phyloP scores from a whole-genome alignment of 768 basidiomycete genomes.

The Melanogaster broomeanus region DNA sequence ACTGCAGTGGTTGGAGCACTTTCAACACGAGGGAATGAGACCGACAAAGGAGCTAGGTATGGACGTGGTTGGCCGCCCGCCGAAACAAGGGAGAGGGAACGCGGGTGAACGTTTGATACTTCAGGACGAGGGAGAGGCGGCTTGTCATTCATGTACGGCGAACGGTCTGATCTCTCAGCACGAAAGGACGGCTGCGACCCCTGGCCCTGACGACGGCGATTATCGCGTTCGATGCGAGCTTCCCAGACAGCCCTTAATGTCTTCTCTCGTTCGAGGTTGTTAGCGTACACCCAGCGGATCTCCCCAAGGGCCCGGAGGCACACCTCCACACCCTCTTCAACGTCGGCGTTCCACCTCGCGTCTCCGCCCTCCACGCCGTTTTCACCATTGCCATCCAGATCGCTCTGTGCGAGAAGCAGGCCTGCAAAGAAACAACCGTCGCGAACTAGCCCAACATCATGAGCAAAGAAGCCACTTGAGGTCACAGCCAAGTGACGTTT shows the following conservation, averaged over 20 bases:
- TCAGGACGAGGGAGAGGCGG: conserved; percentile 16
- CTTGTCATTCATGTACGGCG: conserved; percentile 24
- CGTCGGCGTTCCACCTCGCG: conserved; percentile 28
- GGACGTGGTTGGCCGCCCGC: conserved; percentile 45
- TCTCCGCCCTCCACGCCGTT: conserved; percentile 20
- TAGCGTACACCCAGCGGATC: conserved; percentile 82
- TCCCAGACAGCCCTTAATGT: conserved; percentile 54
- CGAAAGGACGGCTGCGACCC: conserved; percentile 23
- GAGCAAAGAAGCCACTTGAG: conserved; percentile 65
- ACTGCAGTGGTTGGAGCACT: conserved; percentile 55
- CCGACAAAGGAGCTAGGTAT: conserved; percentile 45
- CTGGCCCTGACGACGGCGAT: conserved; percentile 28
- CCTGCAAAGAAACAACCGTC: conserved; percentile 92
- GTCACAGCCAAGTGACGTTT: conserved; percentile 47
- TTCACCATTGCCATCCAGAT: conserved; percentile 51
- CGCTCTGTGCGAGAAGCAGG: conserved; percentile 66
- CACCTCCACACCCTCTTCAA: conserved; percentile 37
- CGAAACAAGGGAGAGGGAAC: conserved; percentile 30
- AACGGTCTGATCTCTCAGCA: conserved; percentile 28
- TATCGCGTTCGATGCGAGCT: conserved; percentile 33
- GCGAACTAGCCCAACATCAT: conserved; percentile 83
- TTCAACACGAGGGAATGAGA: conserved; percentile 43
- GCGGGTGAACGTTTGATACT: conserved; percentile 12
- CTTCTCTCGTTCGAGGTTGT: conserved; percentile 70
- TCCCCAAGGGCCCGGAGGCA: conserved; percentile 78